Evolutionary conservation across 106 monocot species (phyloP), one percentile per base, ranked within the genome.

Genomic region (Xerophyta viscosa): DNA sequence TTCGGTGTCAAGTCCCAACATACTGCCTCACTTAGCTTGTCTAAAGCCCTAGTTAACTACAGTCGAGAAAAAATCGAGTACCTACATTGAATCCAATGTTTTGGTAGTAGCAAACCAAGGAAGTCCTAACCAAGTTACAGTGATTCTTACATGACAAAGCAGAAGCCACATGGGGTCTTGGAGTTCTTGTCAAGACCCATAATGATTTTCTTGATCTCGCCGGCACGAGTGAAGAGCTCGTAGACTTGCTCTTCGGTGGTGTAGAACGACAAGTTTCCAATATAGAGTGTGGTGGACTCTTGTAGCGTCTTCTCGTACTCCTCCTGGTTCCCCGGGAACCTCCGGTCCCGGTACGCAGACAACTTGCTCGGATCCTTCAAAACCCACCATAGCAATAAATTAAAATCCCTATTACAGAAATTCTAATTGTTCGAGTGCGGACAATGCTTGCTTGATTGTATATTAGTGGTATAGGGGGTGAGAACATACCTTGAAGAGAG

Each of bases 111-210:
- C 15, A 39, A 39, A 12, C 15, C 39, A n/a, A n/a, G n/a, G n/a
- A n/a, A n/a, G n/a, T n/a, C n/a, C n/a, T n/a, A n/a, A n/a, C n/a
- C n/a, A n/a, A n/a, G n/a, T n/a, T n/a, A n/a, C n/a, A n/a, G 33
- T 33, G 33, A 10, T 5, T 7, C 81, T 77, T 66, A 99, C 98
- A 83, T 13, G 19, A 99, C 71, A 50, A 99, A 99, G 74, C 86
- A 99, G 67, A 99, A 99, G 14, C 98, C 98, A 42, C 98, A 99
- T 2, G 98, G 98, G 2, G 98, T 99, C 74, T 99, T 99, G 20
- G 65, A 41, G 58, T 86, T 99, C 71, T 90, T 99, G 58, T 99
- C 98, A 30, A 99, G 53, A 2, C 98, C 98, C 98, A 99, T 99
- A 25, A 91, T 83, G 33, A 99, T 90, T 71, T 91, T 90, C 71